phyloP scores from a whole-genome alignment of 2,329 filamentous ascomycete genomes.

The Epichloe uncinata region DNA sequence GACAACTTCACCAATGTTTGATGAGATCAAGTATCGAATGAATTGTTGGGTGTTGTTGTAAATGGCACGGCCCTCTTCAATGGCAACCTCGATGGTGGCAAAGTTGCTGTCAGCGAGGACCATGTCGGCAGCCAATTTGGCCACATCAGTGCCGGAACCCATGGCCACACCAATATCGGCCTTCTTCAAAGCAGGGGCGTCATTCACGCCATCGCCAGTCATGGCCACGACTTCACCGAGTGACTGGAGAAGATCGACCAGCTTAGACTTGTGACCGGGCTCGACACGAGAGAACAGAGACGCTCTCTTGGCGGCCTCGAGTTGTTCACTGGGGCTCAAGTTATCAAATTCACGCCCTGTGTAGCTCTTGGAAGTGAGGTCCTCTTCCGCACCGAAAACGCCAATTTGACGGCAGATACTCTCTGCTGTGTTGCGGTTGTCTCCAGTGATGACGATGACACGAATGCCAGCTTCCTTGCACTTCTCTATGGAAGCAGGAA shows the following conservation, averaged over 20 bases:
- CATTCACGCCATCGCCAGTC: conserved; percentile 98
- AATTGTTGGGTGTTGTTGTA: conserved; percentile 99
- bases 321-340: conserved; percentile 63
- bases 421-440: conserved; percentile 95
- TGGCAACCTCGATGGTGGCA: conserved; percentile 88
- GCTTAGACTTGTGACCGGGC: conserved; percentile 90
- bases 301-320: conserved; percentile 71
- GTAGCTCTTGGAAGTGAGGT: conserved; percentile 82
- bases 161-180: conserved; percentile 98
- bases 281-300: conserved; percentile 94
- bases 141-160: conserved; percentile 94
- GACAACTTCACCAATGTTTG: conserved; percentile 97
- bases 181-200: conserved; percentile 95
- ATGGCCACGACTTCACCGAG: conserved; percentile 93
- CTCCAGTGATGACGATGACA: conserved; percentile 94
- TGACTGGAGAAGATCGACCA: conserved; percentile 91
- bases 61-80: conserved; percentile 94
- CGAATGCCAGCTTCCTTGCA: conserved; percentile 90
- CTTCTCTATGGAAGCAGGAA: conserved; percentile 70
- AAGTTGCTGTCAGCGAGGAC: conserved; percentile 98
- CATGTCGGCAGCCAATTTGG: conserved; percentile 95
- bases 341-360: conserved; percentile 92
- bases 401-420: conserved; percentile 96
- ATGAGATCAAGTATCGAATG: conserved; percentile 97
- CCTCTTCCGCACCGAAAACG: conserved; percentile 69